These are phyloP conservation scores for Pichia sp. DNA, from an alignment of 1,139 yeast genomes.

Conservation along the genomic window DNA sequence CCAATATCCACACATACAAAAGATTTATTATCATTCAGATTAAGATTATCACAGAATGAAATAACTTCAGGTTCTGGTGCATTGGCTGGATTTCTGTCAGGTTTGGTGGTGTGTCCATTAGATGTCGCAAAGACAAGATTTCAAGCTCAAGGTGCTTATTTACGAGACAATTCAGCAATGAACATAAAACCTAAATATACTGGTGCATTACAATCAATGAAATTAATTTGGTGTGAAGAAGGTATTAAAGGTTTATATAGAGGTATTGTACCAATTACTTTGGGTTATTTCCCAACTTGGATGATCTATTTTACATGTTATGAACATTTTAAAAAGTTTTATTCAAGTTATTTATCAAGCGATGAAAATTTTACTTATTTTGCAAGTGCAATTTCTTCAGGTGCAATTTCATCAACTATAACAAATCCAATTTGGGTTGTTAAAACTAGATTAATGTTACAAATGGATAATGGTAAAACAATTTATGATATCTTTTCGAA, in stretches of 20 bases:
- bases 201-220: conserved; percentile 55
- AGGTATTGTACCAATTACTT: conserved; percentile 82
- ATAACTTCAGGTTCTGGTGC: conserved; percentile 77
- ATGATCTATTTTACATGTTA: conserved; percentile 89
- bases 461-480: conserved; percentile 48
- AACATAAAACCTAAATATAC: conserved; percentile 35
- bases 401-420: conserved; percentile 74
- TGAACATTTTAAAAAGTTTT: conserved; percentile 61
- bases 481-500: conserved; percentile 31
- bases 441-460: conserved; percentile 89
- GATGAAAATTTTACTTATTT: conserved; percentile 59
- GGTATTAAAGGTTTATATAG: conserved; percentile 80
- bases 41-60: conserved; percentile 28
- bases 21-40: conserved; percentile 11
- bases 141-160: conserved; percentile 83
- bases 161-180: conserved; percentile 14
- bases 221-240: conserved; percentile 63
- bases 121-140: conserved; percentile 91
- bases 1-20: conserved; percentile 15
- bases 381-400: conserved; percentile 82
- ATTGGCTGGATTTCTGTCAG: conserved; percentile 83
- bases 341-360: conserved; percentile 33
- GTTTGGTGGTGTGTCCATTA: conserved; percentile 85
- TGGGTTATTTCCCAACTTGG: conserved; percentile 98
- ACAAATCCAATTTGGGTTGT: conserved; percentile 98